These are phyloP conservation scores for Lipomyces spencermartinsiae DNA, from an alignment of 805 yeast genomes.

Conservation along the genomic window DNA sequence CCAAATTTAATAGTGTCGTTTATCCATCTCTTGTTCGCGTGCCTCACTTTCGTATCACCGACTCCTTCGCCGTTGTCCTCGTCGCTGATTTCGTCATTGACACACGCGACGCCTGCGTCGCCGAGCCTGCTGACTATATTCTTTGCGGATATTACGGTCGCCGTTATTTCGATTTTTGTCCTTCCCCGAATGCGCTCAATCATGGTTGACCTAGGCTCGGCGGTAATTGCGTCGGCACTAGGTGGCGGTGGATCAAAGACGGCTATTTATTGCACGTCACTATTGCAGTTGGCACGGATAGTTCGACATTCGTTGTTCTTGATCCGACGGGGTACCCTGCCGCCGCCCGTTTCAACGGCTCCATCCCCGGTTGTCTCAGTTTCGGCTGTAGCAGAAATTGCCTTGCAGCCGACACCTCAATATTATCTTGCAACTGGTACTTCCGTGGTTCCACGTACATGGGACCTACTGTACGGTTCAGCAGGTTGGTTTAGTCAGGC, in stretches of 20 bases:
- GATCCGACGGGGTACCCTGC: conserved; percentile 35
- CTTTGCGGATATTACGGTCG: conserved; percentile 45
- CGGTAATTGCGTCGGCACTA: conserved; percentile 41
- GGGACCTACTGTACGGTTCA: conserved; percentile 41
- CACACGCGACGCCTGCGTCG: conserved; percentile 37
- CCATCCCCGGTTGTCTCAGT: conserved; percentile 7
- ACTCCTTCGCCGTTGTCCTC: conserved; percentile 17
- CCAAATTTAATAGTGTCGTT: conserved; percentile 43
- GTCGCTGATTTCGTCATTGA: conserved; percentile 33
- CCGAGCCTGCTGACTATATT: conserved; percentile 40
- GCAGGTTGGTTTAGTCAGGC: conserved; percentile 45
- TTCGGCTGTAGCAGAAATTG: conserved; percentile 13
- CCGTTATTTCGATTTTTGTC: conserved; percentile 36
- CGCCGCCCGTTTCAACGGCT: conserved; percentile 11
- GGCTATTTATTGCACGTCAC: conserved; percentile 44
- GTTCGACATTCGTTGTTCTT: conserved; percentile 35
- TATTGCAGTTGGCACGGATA: conserved; percentile 41
- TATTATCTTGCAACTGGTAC: conserved; percentile 24
- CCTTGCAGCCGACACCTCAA: conserved; percentile 16
- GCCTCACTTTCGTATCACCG: conserved; percentile 39
- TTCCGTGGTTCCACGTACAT: conserved; percentile 37
- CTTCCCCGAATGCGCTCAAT: conserved; percentile 36
- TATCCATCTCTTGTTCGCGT: conserved; percentile 41
- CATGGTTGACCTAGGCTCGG: conserved; percentile 39
- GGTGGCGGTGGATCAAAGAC: conserved; percentile 47